These are phyloP conservation scores for Globisporangium lucens DNA, from an alignment of 352 stramenopile genomes.

Conservation along the genomic window DNA sequence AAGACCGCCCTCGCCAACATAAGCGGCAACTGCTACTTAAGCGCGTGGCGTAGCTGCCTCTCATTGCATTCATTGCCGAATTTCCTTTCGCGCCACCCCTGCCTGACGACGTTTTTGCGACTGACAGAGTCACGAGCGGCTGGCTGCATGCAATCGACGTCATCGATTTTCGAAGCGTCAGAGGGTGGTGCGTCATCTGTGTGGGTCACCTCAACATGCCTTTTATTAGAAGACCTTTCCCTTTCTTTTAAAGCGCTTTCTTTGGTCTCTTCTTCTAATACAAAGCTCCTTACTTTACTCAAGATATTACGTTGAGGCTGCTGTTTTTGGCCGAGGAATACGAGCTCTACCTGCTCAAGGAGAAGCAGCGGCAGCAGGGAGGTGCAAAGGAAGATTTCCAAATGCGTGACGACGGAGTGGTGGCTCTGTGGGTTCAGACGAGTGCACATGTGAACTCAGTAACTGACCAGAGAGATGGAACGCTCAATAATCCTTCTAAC, in stretches of 20 bases:
- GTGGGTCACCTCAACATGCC: neutral
- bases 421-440: neutral
- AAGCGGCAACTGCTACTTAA: too few relatives aligned
- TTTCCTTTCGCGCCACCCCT: neutral
- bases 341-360: constrained; percentile 57
- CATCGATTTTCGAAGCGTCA: neutral
- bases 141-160: neutral
- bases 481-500: too few relatives aligned
- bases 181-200: neutral
- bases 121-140: neutral
- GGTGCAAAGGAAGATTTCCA: neutral
- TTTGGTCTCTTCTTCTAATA: too few relatives aligned
- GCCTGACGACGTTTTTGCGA: neutral
- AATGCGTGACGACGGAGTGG: constrained; percentile 6
- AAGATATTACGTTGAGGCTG: too few relatives aligned
- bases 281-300: too few relatives aligned
- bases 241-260: too few relatives aligned
- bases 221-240: neutral
- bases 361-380: constrained; percentile 23
- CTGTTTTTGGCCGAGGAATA: constrained; percentile 47
- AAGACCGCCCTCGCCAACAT: too few relatives aligned
- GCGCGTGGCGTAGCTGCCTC: too few relatives aligned
- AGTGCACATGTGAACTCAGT: neutral
- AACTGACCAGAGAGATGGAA: neutral
- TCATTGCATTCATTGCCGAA: too few relatives aligned